Conservation (phyloP, 2,329 filamentous ascomycete genomes). For the Aspergillus arachidicola region DNA sequence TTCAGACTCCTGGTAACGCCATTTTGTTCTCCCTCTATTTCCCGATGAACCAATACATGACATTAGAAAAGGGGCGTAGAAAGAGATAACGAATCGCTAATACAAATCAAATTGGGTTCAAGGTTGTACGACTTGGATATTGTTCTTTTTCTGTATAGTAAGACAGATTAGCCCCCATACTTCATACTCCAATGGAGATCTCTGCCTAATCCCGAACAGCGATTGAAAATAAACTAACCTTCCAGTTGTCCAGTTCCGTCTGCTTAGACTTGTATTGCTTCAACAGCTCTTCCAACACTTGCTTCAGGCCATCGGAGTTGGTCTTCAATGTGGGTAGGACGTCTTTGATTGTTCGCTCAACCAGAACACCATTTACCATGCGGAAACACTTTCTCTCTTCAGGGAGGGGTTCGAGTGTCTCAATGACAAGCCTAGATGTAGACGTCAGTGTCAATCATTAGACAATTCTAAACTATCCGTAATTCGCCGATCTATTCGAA, state of each 20-base stretch:
- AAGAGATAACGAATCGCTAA: slow-evolving; percentile 2
- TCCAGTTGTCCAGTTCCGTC: slow-evolving; percentile 96
- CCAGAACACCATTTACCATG: slow-evolving; percentile 95
- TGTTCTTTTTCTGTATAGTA: slow-evolving; percentile 50
- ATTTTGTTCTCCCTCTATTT: not conserved
- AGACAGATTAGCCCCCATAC: slow-evolving; percentile 8
- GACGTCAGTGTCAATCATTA: slow-evolving; percentile 19
- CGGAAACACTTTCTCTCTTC: slow-evolving; percentile 94
- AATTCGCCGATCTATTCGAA: not conserved
- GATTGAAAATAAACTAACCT: slow-evolving; percentile 59
- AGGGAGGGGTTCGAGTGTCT: slow-evolving; percentile 81
- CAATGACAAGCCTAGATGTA: slow-evolving; percentile 76
- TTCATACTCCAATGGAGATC: not conserved
- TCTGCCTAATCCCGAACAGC: not conserved
- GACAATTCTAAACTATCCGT: not conserved
- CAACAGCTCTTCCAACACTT: slow-evolving; percentile 89
- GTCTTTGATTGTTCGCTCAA: slow-evolving; percentile 91
- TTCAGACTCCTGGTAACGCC: slow-evolving; percentile 5
- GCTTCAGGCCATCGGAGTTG: slow-evolving; percentile 90
- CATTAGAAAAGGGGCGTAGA: not conserved
- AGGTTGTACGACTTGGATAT: slow-evolving; percentile 53
- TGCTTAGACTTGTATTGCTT: slow-evolving; percentile 97
- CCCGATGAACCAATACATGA: not conserved
- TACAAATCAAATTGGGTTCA: slow-evolving; percentile 2
- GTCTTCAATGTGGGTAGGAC: slow-evolving; percentile 88